Conservation (phyloP, 495 filamentous ascomycete species). For the Cudoniella acicularis region DNA sequence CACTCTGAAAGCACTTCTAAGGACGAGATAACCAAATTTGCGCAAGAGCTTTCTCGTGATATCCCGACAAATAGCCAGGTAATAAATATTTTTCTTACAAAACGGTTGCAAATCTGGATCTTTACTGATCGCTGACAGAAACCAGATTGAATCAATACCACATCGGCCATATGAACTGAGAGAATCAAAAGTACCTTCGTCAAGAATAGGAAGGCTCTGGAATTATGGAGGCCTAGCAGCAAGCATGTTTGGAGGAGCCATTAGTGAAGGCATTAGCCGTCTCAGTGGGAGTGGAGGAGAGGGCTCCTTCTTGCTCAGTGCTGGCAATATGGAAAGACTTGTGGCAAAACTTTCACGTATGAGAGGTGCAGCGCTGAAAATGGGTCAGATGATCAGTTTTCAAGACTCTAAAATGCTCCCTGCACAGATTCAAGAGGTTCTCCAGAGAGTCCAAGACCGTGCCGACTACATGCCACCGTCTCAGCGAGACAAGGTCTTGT, state of each 20-base stretch:
- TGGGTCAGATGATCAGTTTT: slow-evolving; percentile 96
- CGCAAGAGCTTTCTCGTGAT: background rate
- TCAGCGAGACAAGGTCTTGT: slow-evolving; percentile 81
- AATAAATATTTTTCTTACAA: too few relatives aligned
- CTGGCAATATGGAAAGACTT: slow-evolving; percentile 85
- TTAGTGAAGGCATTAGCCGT: slow-evolving; percentile 76
- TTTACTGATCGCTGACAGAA: slow-evolving; percentile 22
- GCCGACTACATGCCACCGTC: slow-evolving; percentile 97
- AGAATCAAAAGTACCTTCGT: slow-evolving; percentile 88
- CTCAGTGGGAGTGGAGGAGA: slow-evolving; percentile 49
- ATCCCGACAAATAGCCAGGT: too few relatives aligned
- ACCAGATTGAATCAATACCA: slow-evolving; percentile 2
- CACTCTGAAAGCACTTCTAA: background rate
- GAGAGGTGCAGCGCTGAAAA: slow-evolving; percentile 96
- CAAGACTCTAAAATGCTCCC: slow-evolving; percentile 98
- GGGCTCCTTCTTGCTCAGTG: slow-evolving; percentile 82
- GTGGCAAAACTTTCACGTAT: slow-evolving; percentile 91
- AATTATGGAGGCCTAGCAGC: slow-evolving; percentile 91
- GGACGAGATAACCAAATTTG: background rate
- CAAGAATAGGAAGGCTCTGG: slow-evolving; percentile 81
- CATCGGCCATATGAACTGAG: slow-evolving; percentile 61
- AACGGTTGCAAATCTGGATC: too few relatives aligned
- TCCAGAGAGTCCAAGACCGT: slow-evolving; percentile 92
- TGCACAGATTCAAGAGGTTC: slow-evolving; percentile 73
- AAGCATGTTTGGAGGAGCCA: slow-evolving; percentile 93